A percentile compares a stretch with the other conserved stretches of the same genome.
Conservation (phyloP, 495 filamentous ascomycete genomes). For the Cercophora samala region DNA sequence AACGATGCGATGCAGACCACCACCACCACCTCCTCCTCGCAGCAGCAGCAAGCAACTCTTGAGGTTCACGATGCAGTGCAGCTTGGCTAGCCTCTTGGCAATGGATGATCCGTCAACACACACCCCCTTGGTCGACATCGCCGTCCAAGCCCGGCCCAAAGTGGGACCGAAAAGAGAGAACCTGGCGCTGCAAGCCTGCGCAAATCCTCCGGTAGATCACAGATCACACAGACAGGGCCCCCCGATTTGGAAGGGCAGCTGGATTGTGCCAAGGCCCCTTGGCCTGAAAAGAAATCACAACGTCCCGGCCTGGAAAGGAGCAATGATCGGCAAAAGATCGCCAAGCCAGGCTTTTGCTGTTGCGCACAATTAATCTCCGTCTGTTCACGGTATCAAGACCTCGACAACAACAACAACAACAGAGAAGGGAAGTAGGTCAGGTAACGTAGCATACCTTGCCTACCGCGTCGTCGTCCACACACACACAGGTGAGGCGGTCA, state of each 20-base stretch:
- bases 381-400: too few species aligned
- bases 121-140: not conserved
- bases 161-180: not conserved
- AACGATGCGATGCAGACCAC: not conserved
- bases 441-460: not conserved
- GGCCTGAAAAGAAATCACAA: not conserved
- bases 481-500: conserved; percentile 12
- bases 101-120: not conserved
- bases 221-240: conserved; percentile 8
- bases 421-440: not conserved
- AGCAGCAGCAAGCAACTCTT: too few species aligned
- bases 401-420: too few species aligned
- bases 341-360: not conserved
- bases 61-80: not conserved
- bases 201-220: conserved; percentile 17
- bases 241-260: conserved; percentile 8
- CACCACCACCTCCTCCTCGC: not conserved
- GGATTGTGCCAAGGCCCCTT: not conserved
- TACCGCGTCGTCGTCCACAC: not conserved
- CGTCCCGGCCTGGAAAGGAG: not conserved
- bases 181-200: not conserved
- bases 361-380: conserved; percentile 4
- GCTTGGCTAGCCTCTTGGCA: not conserved
- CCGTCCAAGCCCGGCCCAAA: not conserved
- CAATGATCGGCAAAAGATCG: conserved; percentile 13